Conservation (phyloP, 208 protist species). For the Leishmania turanica region DNA sequence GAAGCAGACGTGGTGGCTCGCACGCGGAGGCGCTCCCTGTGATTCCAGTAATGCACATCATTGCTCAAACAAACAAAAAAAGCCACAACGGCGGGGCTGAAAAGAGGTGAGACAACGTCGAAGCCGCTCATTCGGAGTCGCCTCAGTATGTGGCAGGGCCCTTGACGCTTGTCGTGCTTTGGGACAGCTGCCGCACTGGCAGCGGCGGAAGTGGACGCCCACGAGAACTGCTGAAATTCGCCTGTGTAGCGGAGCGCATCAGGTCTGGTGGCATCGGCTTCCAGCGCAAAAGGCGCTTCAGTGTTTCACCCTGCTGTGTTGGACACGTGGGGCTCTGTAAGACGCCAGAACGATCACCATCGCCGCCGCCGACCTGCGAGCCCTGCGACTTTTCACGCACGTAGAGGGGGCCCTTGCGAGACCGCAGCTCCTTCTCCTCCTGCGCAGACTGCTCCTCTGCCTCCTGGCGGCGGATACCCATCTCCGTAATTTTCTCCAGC, state of each 20-base stretch:
- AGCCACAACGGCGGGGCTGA: background rate
- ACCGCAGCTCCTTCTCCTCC: slow-evolving; percentile 20
- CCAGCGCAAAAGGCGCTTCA: slow-evolving; percentile 80
- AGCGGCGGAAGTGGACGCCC: slow-evolving; percentile 51
- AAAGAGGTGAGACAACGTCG: background rate
- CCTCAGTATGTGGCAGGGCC: slow-evolving; percentile 15
- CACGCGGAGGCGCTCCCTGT: slow-evolving; percentile 10
- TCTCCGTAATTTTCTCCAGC: slow-evolving; percentile 86
- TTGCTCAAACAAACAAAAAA: slow-evolving; percentile 15
- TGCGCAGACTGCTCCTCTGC: slow-evolving; percentile 47
- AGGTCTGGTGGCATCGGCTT: slow-evolving; percentile 69
- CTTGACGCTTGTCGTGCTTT: background rate
- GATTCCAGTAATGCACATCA: slow-evolving; percentile 20
- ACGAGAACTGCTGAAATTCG: slow-evolving; percentile 28
- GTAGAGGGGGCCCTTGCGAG: slow-evolving; percentile 51
- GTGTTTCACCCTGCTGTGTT: slow-evolving; percentile 56
- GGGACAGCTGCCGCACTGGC: slow-evolving; percentile 8
- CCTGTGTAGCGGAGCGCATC: slow-evolving; percentile 35
- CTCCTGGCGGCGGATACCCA: slow-evolving; percentile 63
- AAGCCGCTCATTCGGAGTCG: background rate
- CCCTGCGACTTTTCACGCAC: slow-evolving; percentile 30
- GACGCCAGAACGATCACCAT: background rate
- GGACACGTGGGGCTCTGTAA: slow-evolving; percentile 7
- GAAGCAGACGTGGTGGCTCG: background rate
- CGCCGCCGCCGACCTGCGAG: slow-evolving; percentile 3